Evolutionary conservation across 1,284 basidiomycete species (phyloP), one percentile per base, ranked within the genome.

Genomic region (Ceratobasidium theobromae): DNA sequence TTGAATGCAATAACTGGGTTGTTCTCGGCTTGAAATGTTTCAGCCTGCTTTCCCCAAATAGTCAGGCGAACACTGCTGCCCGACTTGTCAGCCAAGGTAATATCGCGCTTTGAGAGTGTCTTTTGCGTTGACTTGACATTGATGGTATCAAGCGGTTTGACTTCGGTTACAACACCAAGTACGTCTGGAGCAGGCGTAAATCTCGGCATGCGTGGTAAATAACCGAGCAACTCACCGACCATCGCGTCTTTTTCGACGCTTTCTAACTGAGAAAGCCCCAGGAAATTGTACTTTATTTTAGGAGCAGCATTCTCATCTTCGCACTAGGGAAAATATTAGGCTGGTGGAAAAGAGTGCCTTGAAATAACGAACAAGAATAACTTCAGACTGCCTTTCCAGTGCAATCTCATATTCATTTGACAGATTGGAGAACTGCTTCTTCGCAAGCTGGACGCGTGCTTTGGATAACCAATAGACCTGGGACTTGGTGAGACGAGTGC

Each of bases 1-100:
- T 97, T 98, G 83, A 97, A 94, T 1, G 95, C 96, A 69, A 95
- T 82, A 21, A 97, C 86, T 9, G 91, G 85, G 35, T 84, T 80
- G 43, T 85, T 81, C 2, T 79, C 76, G 14, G 77, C 76, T 2
- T 76, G 76, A 75, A 89, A 99, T 51, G 84, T 84, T 74, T 98
- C 95, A 1, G 96, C 97, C 75, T 92, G 89, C 75, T 92, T 95
- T 30, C 96, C 97, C 96, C 97, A 99, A 4, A 99, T 80, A 1
- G 97, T 99, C 70, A 98, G 76, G 30, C 92, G 85, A 38, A 96
- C 88, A 33, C 87, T 86, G 75, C 82, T 93, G 32, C 84, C 84
- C 8, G 92, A 89, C 69, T 85, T 85, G 75, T 99, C 97, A 14
- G 95, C 94, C 16, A 99, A 79, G 1, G 85, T 88, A 52, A 98